Base-by-base conservation (phyloP, 805 yeast species). In the Candida ulmi region DNA sequence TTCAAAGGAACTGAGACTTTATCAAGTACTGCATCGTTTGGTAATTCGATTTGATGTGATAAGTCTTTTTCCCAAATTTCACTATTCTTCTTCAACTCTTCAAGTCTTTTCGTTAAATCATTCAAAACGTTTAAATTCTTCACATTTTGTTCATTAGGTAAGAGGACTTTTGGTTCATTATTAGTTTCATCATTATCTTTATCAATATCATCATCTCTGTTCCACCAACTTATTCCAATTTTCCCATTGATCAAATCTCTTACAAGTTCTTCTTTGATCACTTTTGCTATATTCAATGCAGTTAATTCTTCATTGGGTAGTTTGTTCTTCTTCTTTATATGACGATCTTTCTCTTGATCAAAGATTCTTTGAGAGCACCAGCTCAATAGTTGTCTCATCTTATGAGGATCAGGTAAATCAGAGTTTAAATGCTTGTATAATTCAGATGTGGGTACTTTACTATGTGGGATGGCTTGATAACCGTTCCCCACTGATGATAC, bases 401-500 rank as follows among this genome's bases (percentile, higher is more conserved):
- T 69, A 48, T 80, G 83, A 2, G 90, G 88, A 36, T 79, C 90
- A 0, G 91, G 85, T 30, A 80, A 49, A 27, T 72, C 70, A 5
- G 65, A 57, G 46, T 83, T 84, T 25, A 84, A 57, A 50, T 78
- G 79, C 51, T 81, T 82, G 55, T 72, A 77, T 50, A 77, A 77
- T 38, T 78, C 79, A 9, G 61, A 49, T 1, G 68, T 63, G 0
- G 76, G 69, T 1, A 84, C 75, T 34, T 76, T 79, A 1, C 69
- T 65, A 54, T 83, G 90, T 2, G 90, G 90, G 24, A 71, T 72
- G 0, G 81, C 85, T 2, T 66, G 68, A 48, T 76, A 77, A 3
- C 90, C 91, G 51, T 80, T 82, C 2, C 90, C 88, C 7, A 83
- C 73, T 0, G 88, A 80, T 52, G 85, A 83, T 2, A 80, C 74